phyloP scores from a whole-genome alignment of 345 rosid genomes.

The Psidium friedrichsthalianum region DNA sequence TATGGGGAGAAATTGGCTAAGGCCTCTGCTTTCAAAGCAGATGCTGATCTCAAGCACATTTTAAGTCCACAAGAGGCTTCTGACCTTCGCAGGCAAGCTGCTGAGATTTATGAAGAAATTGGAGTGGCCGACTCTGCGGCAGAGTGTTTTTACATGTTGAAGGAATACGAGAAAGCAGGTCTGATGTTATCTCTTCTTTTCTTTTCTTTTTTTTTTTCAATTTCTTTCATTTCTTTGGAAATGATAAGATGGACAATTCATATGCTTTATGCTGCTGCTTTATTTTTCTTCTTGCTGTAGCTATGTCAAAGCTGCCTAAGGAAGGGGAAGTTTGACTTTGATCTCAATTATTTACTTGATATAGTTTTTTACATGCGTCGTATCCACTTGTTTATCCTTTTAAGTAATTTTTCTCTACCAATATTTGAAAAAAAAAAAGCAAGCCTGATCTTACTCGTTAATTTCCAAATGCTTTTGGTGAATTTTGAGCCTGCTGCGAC shows the following conservation, averaged over 20 bases:
- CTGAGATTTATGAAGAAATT: conserved; percentile 29
- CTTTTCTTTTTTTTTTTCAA: neutral
- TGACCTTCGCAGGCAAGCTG: conserved; percentile 27
- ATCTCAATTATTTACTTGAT: no score
- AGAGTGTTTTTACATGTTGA: conserved; percentile 22
- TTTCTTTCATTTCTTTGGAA: neutral
- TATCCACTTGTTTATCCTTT: no score
- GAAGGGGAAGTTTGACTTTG: no score
- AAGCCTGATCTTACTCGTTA: neutral
- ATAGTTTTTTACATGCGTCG: no score
- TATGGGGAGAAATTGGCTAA: conserved; percentile 29
- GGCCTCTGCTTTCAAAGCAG: conserved; percentile 29
- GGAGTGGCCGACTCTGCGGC: conserved; percentile 37
- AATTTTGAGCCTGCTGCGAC: neutral
- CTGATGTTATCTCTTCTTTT: neutral
- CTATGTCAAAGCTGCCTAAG: neutral
- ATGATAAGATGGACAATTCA: neutral
- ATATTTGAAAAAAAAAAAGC: no score
- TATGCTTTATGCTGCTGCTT: neutral
- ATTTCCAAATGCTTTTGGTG: neutral
- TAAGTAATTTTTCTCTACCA: no score
- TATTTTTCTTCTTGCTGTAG: neutral
- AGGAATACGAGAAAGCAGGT: conserved; percentile 21
- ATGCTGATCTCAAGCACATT: conserved; percentile 21
- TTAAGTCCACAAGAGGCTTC: conserved; percentile 24